Base-by-base conservation (phyloP, 1,139 yeast genomes). In the Wickerhamomyces sp. region DNA sequence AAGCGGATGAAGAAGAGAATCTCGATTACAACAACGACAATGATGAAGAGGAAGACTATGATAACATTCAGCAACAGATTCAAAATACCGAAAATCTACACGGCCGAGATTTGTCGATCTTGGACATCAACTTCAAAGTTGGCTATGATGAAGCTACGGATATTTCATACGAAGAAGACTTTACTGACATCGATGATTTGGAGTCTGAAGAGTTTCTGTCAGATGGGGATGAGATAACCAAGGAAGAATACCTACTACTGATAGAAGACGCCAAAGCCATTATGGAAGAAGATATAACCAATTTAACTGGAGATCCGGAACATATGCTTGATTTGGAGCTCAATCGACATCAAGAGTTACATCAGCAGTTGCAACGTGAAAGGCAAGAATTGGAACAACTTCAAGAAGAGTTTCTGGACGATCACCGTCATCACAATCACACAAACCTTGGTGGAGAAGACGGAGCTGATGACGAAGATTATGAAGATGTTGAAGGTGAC, bases 21-120 rank as follows among this genome's bases (percentile, higher is more conserved):
- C 54, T 50, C 9, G 59, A 61, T 5, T 62, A 61, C 19, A 54
- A 56, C 7, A 62, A 47, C 36, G 61, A 51, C 4, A 62, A 71
- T 13, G 30, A 16, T 27, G 31, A 18, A 6, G 26, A 30, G 10
- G 41, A 42, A 12, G 36, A 30, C 5, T 37, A 38, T 12, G 43
- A 44, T 18, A 31, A 28, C 10, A 41, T 41, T 7, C 38, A 38
- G 10, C 41, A 40, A 18, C 44, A 47, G 13, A 45, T 41, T 18
- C 28, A 30, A n/a, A 9, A 21, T 9, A n/a, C n/a, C n/a, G n/a
- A n/a, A n/a, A n/a, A n/a, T n/a, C n/a, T n/a, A n/a, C n/a, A n/a
- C n/a, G n/a, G n/a, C n/a, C n/a, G n/a, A n/a, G n/a, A n/a, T n/a
- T 16, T 23, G 12, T 30, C 32, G 3, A 17, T 30, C 13, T 14